phyloP scores from a whole-genome alignment of 257 asterid genomes.

The Datura wrightii region DNA sequence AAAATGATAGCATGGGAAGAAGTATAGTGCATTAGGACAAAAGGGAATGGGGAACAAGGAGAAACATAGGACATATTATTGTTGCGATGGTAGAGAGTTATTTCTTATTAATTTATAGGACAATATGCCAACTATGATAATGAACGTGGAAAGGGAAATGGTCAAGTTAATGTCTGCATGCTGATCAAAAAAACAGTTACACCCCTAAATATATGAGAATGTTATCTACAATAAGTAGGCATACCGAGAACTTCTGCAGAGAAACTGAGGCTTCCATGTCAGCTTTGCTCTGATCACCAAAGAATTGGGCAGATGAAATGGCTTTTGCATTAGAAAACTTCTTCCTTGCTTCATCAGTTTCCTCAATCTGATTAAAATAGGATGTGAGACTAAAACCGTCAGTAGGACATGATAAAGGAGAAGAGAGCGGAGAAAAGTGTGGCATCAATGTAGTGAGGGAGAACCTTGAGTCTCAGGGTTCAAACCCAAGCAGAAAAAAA shows the following conservation, averaged over 20 bases:
- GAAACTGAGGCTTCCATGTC: conserved; percentile 74
- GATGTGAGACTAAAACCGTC: background rate
- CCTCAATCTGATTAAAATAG: conserved; percentile 67
- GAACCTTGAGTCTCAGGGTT: background rate
- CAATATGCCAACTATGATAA: background rate
- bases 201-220: background rate
- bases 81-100: background rate
- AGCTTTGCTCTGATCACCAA: conserved; percentile 72
- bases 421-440: background rate
- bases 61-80: background rate
- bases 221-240: conserved; percentile 34
- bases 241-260: conserved; percentile 87
- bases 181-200: background rate
- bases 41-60: background rate
- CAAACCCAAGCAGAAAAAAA: background rate
- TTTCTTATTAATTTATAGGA: conserved; percentile 1
- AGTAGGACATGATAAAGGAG: background rate
- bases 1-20: conserved; percentile 22
- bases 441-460: background rate
- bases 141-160: background rate
- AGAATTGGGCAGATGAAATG: conserved; percentile 95
- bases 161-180: background rate
- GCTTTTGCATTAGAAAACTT: conserved; percentile 95
- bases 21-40: background rate
- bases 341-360: conserved; percentile 97